Base-by-base conservation (phyloP, 768 basidiomycete genomes). In the Phylloporus arenicola region DNA sequence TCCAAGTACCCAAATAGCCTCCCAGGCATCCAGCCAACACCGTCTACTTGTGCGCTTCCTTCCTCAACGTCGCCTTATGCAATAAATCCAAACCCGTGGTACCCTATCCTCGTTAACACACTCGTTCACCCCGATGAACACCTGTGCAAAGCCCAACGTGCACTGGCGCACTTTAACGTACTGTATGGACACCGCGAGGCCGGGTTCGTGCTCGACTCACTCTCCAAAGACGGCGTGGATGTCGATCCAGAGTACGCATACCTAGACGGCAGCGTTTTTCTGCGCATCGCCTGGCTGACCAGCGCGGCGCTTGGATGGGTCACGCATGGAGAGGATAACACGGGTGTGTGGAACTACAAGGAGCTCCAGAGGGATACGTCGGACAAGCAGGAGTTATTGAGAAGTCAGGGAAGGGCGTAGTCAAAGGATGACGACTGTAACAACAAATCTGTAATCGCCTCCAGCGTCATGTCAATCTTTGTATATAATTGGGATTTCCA, bases 251-350 rank as follows among this genome's bases (percentile, higher is more conserved):
- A 72, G 13, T 83, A 77, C n/a, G 67, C 55, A 2, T 61, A 61
- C 30, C 57, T 80, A 11, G 85, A 87, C 60, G 85, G 85, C 9
- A 78, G 77, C 16, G 57, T 88, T 43, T 88, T 88, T 60, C 56
- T 83, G 33, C 70, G 83, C 40, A 69, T 70, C 0, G 84, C 82
- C 5, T 74, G 75, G 50, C 55, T 83, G 59, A 79, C 79, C 4
- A 69, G 72, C 20, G 69, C 74, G 48, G 65, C 73, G 8, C 57
- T 72, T 48, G 68, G 71, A 7, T 71, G 71, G 70, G 67, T 73
- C 9, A 62, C 68, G 14, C 72, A 76, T 46, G 75, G 73, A 0
- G 69, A 67, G 53, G 47, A 40, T 0, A 64, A 68, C 45, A 41
- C 61, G 20, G 56, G 50, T 1, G 48, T 53, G 6, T 68, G 66